phyloP scores from a whole-genome alignment of 495 filamentous ascomycete species.

The Daldinia concentrica region DNA sequence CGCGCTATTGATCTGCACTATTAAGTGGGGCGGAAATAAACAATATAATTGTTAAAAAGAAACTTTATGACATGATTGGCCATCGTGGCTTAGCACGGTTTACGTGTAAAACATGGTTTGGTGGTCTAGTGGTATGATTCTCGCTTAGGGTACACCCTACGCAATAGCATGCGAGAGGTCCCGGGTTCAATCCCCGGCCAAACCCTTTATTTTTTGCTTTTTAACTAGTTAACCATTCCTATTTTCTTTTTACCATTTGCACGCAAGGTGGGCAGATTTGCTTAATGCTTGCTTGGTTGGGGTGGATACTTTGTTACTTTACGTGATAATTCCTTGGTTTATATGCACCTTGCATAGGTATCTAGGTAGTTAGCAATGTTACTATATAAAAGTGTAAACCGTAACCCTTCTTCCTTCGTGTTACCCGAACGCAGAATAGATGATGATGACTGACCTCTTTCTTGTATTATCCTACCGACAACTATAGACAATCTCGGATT shows the following conservation, averaged over 20 bases:
- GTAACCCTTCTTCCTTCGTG: too few relatives aligned
- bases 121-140: slow-evolving; percentile 40
- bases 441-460: too few relatives aligned
- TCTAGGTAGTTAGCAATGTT: too few relatives aligned
- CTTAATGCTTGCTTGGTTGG: too few relatives aligned
- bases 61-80: not conserved
- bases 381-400: too few relatives aligned
- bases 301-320: too few relatives aligned
- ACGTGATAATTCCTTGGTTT: too few relatives aligned
- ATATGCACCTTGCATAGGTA: too few relatives aligned
- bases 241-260: not conserved
- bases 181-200: slow-evolving; percentile 39
- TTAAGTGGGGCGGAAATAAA: not conserved
- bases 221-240: not conserved
- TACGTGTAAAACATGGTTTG: not conserved
- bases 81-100: not conserved
- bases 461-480: too few relatives aligned
- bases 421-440: too few relatives aligned
- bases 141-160: slow-evolving; percentile 34
- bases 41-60: not conserved
- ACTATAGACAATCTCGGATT: not conserved
- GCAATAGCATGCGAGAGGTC: slow-evolving; percentile 27
- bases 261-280: too few relatives aligned
- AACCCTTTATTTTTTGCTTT: slow-evolving; percentile 15
- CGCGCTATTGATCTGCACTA: too few relatives aligned